Base-by-base conservation (phyloP, 148 eudicot species). In the Chenopodium suecicum region DNA sequence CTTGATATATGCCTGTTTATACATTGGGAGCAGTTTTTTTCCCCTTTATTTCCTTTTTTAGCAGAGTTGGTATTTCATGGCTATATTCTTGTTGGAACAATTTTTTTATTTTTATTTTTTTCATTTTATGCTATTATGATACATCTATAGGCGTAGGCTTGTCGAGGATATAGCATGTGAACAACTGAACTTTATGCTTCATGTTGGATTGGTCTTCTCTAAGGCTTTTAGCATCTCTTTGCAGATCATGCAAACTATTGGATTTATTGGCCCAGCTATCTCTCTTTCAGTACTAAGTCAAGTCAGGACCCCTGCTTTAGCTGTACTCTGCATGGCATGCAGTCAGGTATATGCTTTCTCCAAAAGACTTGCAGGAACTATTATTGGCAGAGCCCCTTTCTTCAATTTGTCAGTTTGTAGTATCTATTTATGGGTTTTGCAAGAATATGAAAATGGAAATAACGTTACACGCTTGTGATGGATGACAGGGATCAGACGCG, bases 201-300 rank as follows among this genome's bases (percentile, higher is more conserved):
- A 65, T 66, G 50, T 66, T 23, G 1, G 47, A 68, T 75, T 29
- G 44, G 23, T 23, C 37, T 62, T 20, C 20, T 74, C 64, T 69
- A 50, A 80, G 25, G 73, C 73, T 31, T 16, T 79, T 50, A 1
- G 62, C 31, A 44, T 75, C 74, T 82, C 9, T 71, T 27, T 87
- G 82, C 97, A 95, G 98, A 93, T 95, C 79, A 95, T 95, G 98
- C 98, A 95, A 85, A 90, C 97, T 34, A 89, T 95, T 82, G 98
- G 98, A 69, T 95, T 95, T 89, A 84, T 95, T 44, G 98, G 98
- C 58, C 98, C 98, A 25, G 98, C 98, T n/a, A 88, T 93, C 82
- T 95, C 90, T 82, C 94, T 95, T 81, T 88, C 97, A 77, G 93
- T 90, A 79, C 87, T 95, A 75, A 93, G 97, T 86, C 84, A 64